Conservation (phyloP, 805 yeast species). For the Priceomyces medius region DNA sequence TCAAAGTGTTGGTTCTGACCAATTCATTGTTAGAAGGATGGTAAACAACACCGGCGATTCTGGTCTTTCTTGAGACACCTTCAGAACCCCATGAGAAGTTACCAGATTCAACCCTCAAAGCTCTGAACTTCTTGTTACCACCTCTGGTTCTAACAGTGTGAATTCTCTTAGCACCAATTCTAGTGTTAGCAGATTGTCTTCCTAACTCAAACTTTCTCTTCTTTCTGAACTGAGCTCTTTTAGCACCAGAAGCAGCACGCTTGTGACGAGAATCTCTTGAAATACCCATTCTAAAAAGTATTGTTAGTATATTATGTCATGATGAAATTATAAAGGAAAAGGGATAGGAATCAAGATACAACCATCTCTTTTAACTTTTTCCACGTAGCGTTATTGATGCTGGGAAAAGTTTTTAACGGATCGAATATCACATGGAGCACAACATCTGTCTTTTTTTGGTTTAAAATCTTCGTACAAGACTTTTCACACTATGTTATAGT, state of each 20-base stretch:
- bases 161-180: constrained; percentile 98
- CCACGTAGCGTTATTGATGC: too few species aligned
- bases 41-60: constrained; percentile 96
- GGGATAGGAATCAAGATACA: too few species aligned
- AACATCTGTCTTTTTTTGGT: too few species aligned
- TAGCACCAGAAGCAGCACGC: constrained; percentile 99
- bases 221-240: constrained; percentile 99
- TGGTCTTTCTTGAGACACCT: constrained; percentile 98
- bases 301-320: constrained; percentile 11
- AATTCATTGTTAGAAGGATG: constrained; percentile 99
- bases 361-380: too few species aligned
- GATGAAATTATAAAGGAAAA: neutral
- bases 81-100: constrained; percentile 99
- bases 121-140: constrained; percentile 99
- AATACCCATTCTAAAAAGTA: constrained; percentile 85
- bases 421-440: too few species aligned
- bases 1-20: constrained; percentile 99
- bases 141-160: constrained; percentile 99
- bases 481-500: too few species aligned
- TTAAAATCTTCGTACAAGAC: too few species aligned
- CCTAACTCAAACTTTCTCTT: constrained; percentile 99
- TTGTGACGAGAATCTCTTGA: constrained; percentile 99
- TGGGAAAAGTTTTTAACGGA: too few species aligned
- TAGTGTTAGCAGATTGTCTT: constrained; percentile 99
- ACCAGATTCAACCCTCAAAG: constrained; percentile 97